Percentiles rank a stretch among this genome's conserved stretches.
Evolutionary conservation across 495 filamentous ascomycete genomes (phyloP).

Genomic region (Zalerion maritima): DNA sequence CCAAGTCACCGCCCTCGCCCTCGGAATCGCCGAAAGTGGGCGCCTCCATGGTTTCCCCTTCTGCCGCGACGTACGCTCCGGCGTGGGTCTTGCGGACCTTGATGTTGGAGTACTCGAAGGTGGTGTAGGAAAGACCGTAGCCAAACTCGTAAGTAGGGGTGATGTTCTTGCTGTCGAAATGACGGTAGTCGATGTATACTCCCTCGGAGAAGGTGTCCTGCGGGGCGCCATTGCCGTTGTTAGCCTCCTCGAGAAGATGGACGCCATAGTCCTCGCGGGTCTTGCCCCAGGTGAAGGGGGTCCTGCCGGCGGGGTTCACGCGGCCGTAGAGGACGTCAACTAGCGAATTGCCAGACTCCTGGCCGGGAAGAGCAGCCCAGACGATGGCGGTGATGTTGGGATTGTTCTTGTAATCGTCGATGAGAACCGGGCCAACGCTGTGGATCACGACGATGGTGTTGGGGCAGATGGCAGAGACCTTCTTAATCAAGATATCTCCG

Average conservation of each 20-base stretch:
- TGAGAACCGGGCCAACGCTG: conserved; percentile 62
- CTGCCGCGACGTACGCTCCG: conserved; percentile 47
- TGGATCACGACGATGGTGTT: conserved; percentile 94
- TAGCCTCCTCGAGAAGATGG: conserved; percentile 59
- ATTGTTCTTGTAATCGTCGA: conserved; percentile 63
- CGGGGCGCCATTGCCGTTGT: conserved; percentile 53
- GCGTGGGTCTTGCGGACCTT: conserved; percentile 37
- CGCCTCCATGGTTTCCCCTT: conserved; percentile 50
- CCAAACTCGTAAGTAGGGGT: conserved; percentile 85
- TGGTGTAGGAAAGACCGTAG: conserved; percentile 80
- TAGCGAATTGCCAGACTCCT: conserved; percentile 85
- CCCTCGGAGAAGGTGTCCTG: conserved; percentile 78
- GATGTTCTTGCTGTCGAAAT: conserved; percentile 62
- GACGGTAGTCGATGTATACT: conserved; percentile 86
- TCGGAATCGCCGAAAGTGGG: conserved; percentile 54
- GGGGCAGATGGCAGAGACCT: conserved; percentile 60
- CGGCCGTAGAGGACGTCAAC: conserved; percentile 82
- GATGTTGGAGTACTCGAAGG: conserved; percentile 65
- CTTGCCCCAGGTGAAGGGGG: conserved; percentile 78
- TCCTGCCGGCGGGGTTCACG: conserved; percentile 72
- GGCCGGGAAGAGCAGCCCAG: conserved; percentile 85
- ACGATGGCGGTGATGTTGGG: conserved; percentile 91
- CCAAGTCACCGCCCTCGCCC: conserved; percentile 39
- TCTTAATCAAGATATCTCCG: conserved; percentile 64
- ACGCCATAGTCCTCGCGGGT: conserved; percentile 58